phyloP scores from a whole-genome alignment of 176 grass and related monocot genomes.

The Luzula sylvatica region DNA sequence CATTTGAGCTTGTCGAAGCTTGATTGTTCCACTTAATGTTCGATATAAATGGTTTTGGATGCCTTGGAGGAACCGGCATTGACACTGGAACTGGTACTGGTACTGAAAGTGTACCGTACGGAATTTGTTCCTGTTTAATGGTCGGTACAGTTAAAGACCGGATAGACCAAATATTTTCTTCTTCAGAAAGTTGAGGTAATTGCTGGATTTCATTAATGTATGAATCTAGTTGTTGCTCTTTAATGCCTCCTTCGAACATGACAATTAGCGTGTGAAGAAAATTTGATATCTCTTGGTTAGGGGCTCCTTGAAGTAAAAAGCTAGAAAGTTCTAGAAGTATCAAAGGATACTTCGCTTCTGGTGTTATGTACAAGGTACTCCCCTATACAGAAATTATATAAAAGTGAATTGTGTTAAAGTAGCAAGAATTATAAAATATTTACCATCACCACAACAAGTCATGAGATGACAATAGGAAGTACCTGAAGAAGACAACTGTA shows the following conservation, averaged over 20 bases:
- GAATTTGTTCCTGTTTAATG: neutral
- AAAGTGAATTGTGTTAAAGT: neutral
- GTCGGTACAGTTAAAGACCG: neutral
- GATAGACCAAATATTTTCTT: slow-evolving; percentile 13
- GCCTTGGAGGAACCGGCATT: neutral
- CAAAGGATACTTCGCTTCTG: slow-evolving; percentile 17
- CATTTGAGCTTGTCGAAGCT: slow-evolving; percentile 13
- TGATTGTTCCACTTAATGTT: neutral
- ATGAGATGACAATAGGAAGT: neutral
- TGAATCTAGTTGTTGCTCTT: slow-evolving; percentile 1
- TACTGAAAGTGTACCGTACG: neutral
- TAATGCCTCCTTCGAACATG: slow-evolving; percentile 19
- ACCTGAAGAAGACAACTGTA: slow-evolving; percentile 17
- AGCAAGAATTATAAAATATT: neutral
- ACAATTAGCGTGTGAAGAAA: slow-evolving; percentile 12
- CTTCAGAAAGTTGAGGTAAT: slow-evolving; percentile 5
- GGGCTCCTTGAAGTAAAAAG: slow-evolving; percentile 17
- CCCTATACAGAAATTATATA: slow-evolving; percentile 1
- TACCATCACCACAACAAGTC: neutral
- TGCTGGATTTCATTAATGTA: slow-evolving; percentile 17
- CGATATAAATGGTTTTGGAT: slow-evolving; percentile 3
- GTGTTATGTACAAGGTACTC: slow-evolving; percentile 18
- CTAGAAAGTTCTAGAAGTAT: slow-evolving; percentile 22
- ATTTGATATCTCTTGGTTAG: slow-evolving; percentile 15
- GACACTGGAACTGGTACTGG: neutral